Percentiles rank a stretch among this genome's conserved stretches.
phyloP scores from a whole-genome alignment of 495 filamentous ascomycete species.

The Trypethelium eluteriae region DNA sequence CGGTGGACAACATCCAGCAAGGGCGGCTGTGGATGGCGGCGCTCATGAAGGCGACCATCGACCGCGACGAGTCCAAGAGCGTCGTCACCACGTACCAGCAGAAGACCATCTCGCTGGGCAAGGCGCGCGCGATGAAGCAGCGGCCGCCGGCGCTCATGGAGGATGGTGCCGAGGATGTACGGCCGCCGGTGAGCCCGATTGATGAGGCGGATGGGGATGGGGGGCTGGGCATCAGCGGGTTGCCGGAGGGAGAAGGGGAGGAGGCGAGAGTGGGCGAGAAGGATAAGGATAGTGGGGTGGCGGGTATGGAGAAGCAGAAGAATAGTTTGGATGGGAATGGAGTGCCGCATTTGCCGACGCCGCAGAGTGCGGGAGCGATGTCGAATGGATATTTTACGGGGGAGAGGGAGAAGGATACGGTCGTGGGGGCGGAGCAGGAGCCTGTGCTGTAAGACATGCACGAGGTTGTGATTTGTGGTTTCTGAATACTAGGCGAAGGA shows the following conservation, averaged over 20 bases:
- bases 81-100: slow-evolving; percentile 90
- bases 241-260: neutral
- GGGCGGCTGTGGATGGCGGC: slow-evolving; percentile 98
- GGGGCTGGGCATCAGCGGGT: neutral
- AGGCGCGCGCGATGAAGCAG: slow-evolving; percentile 73
- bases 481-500: too few relatives aligned
- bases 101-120: slow-evolving; percentile 81
- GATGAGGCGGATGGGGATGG: neutral
- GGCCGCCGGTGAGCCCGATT: neutral
- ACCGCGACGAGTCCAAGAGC: slow-evolving; percentile 70
- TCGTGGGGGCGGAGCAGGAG: neutral
- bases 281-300: slow-evolving; percentile 10
- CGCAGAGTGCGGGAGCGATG: slow-evolving; percentile 2
- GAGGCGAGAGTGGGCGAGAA: neutral
- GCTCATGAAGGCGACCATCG: slow-evolving; percentile 97
- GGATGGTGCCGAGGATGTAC: slow-evolving; percentile 12
- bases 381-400: slow-evolving; percentile 4
- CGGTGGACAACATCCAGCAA: slow-evolving; percentile 78
- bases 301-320: neutral
- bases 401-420: neutral
- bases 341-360: slow-evolving; percentile 4
- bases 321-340: neutral
- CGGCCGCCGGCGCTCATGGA: slow-evolving; percentile 82
- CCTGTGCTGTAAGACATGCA: too few relatives aligned
- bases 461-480: too few relatives aligned